These are phyloP conservation scores for Colletotrichum liaoningense DNA, from an alignment of 2,329 filamentous ascomycete species.

Conservation along the genomic window DNA sequence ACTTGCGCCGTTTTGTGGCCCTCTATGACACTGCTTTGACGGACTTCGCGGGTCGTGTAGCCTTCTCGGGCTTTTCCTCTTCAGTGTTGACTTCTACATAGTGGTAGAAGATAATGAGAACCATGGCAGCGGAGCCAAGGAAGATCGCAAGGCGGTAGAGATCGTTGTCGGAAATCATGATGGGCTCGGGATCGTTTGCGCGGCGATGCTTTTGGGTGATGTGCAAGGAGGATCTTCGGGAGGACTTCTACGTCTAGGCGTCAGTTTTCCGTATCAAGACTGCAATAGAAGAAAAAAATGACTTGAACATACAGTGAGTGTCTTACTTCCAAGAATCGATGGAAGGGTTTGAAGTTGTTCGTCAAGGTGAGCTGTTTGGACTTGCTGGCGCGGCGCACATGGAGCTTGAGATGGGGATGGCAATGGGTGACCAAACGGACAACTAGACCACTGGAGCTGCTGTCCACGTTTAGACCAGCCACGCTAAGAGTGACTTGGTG, in stretches of 20 bases:
- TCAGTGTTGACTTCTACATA: conserved; percentile 91
- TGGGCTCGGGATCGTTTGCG: conserved; percentile 48
- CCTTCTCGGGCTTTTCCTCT: conserved; percentile 37
- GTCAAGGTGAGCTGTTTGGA: not conserved
- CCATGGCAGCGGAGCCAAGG: conserved; percentile 88
- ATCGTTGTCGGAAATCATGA: conserved; percentile 93
- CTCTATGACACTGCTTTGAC: conserved; percentile 24
- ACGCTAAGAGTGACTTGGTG: conserved; percentile 14
- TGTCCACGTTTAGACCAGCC: conserved; percentile 26
- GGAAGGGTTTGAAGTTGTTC: not conserved
- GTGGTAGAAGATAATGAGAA: conserved; percentile 94
- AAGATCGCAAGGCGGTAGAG: conserved; percentile 94
- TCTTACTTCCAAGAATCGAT: not conserved
- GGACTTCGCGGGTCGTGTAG: conserved; percentile 22
- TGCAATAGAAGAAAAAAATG: not conserved
- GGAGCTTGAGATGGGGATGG: conserved; percentile 8
- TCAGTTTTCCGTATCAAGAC: not conserved
- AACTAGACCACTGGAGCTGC: conserved; percentile 34
- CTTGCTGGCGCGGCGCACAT: conserved; percentile 6
- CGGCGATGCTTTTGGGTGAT: conserved; percentile 33
- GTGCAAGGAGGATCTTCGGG: conserved; percentile 32
- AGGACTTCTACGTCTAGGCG: not conserved
- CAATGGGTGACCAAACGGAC: conserved; percentile 26
- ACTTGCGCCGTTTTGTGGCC: not conserved
- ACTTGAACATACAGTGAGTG: not conserved